Evolutionary conservation across 1,139 yeast genomes (phyloP), one percentile per base, ranked within the genome.

Genomic region (Zygotorulaspora mrakii): DNA sequence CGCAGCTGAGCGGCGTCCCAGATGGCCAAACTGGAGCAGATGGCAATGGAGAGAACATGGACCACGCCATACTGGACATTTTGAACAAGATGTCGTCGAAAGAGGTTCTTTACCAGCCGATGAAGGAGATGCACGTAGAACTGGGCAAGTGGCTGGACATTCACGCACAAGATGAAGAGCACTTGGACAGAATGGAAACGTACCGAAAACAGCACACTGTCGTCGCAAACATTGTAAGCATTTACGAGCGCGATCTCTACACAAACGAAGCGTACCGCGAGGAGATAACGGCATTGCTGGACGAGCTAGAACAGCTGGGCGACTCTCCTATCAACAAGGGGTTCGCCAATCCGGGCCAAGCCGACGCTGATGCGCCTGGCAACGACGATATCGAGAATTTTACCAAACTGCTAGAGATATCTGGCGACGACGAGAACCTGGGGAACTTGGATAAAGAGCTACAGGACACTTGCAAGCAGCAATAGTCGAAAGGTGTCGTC

Each of bases 31-130:
- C 64, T 10, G 68, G 61, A 2, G 71, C 60, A 7, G 76, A 67
- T 7, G 70, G 64, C 17, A 82, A 75, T 18, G 74, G 70, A 45
- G 63, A 77, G 54, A 79, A 76, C 69, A 71, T 74, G 50, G 74
- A 83, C 38, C 77, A 79, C 47, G 69, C 89, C 32, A 70, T 89
- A 48, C 74, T 76, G 18, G 88, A 84, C 39, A 81, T 89, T 81
- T 71, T 91, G 55, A 82, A 81, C 46, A 94, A 87, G 60, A 73
- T 91, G 62, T 78, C 94, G 13, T 80, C 94, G 5, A 89, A 87
- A 60, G 94, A 82, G 43, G 86, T 89, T 21, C 70, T 91, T 35
- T 89, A 86, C 59, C 95, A 84, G 52, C 96, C 97, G 2, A 75
- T 91, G 66, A 83, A 81, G 55, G 95, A 87, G 46, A 72, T 89